Base-by-base conservation (phyloP, 345 rosid genomes). In the Eucalyptus leucophloia region DNA sequence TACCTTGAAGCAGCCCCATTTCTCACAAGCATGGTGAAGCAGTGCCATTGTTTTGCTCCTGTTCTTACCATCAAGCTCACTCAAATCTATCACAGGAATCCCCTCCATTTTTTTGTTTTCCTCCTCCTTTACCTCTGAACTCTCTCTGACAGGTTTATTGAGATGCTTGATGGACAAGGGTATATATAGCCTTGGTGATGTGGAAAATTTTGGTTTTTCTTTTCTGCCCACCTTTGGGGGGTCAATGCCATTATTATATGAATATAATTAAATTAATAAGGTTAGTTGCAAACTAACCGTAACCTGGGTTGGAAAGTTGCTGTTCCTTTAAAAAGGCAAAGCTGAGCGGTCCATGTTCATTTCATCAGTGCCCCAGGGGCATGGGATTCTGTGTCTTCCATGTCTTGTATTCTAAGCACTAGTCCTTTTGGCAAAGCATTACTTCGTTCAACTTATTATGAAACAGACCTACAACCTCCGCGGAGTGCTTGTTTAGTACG, bases 1-100 rank as follows among this genome's bases (percentile, higher is more conserved):
- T 83, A 97, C 99, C 98, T 93, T 94, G 92, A 96, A 96, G 93
- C 93, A 96, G 51, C 99, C 99, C 98, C 98, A 96, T 89, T 95
- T 92, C 93, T 95, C 96, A 89, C 98, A 96, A 86, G 98, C 97
- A 88, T 95, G 95, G 86, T 96, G 95, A 88, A 97, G 96, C 90
- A 89, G 90, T 32, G 95, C 93, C 97, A 96, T 94, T 28, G 95
- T 94, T 88, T 94, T 90, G 93, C 90, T 89, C 91, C 93, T 94
- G 47, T 92, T 93, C 88, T 94, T 94, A 24, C 98, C 97, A 85
- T 94, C 92, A 62, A 96, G 91, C 58, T 96, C 94, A 85, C 92
- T 90, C 58, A 97, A 92, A 94, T 96, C 94, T 69, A 95, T 94
- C 72, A 93, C 81, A n/a, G 97, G 98, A 88, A 96, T 95, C 93